Evolutionary conservation across 176 grass and related monocot genomes (phyloP), one percentile per base, ranked within the genome.

Genomic region (Leersia perrieri): DNA sequence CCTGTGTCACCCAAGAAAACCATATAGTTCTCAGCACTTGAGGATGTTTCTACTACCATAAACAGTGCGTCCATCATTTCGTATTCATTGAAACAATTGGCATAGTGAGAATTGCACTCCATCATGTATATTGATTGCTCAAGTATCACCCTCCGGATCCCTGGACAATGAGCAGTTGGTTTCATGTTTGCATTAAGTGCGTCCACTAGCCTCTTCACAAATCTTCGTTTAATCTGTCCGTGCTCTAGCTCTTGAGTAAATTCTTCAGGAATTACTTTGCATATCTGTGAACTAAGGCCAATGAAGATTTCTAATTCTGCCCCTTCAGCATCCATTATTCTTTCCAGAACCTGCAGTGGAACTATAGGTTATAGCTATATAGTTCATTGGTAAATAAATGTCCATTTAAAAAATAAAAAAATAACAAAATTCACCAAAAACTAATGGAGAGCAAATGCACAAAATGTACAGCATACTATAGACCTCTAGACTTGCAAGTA

Each of bases 91-190:
- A 79, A 79, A 27, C 4, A 20, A 9, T 36, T 3, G 7, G 42
- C 20, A 79, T 36, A 55, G 13, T 0, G 42, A 55, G 14, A 53
- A 68, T 35, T 68, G 63, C 1, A 67, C 76, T 67, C 63, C 30
- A 44, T 11, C 76, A 63, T 41, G 36, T 63, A 13, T 31, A 77
- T 77, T 7, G 27, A 16, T n/a, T 77, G 60, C 58, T 77, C 58
- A 63, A 77, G 36, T 77, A 77, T 77, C 9, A 77, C 57, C 58
- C 74, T 77, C 7, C 74, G 11, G 74, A 77, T 63, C 58, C 74
- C 60, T 13, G 74, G 75, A 39, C 36, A 77, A 32, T 63, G 1
- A 32, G 10, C 60, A 23, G 5, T 44, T 41, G 28, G 60, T 65
- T 65, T n/a, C 18, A 0, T 78, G 4, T 79, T 68, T 79, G 41